Conservation (phyloP, 2,329 filamentous ascomycete genomes). For the Aspergillus sergii region DNA sequence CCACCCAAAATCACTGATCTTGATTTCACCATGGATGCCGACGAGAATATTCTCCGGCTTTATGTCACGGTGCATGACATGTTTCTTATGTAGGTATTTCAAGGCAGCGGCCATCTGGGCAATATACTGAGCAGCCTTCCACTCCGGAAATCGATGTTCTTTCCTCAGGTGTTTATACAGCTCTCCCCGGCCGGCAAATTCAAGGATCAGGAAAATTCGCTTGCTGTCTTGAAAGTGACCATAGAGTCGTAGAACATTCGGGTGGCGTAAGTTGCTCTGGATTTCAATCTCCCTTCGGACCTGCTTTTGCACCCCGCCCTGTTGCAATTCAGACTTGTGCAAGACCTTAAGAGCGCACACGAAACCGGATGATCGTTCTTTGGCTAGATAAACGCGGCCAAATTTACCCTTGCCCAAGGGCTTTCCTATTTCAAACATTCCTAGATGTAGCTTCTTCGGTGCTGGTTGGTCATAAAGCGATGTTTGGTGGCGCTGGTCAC, state of each 20-base stretch:
- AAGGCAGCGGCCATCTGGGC: slow-evolving; percentile 89
- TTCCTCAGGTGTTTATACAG: slow-evolving; percentile 83
- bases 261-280: slow-evolving; percentile 82
- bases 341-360: slow-evolving; percentile 85
- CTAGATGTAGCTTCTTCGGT: slow-evolving; percentile 72
- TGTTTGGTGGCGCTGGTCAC: slow-evolving; percentile 37
- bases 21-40: slow-evolving; percentile 96
- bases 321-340: slow-evolving; percentile 79
- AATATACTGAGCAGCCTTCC: slow-evolving; percentile 83
- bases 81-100: slow-evolving; percentile 91
- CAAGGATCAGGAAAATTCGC: slow-evolving; percentile 82
- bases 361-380: slow-evolving; percentile 76
- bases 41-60: slow-evolving; percentile 98
- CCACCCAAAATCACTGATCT: slow-evolving; percentile 98
- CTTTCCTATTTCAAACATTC: slow-evolving; percentile 92
- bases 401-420: slow-evolving; percentile 87
- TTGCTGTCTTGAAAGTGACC: slow-evolving; percentile 90
- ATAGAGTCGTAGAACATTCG: slow-evolving; percentile 81
- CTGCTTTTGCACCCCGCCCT: slow-evolving; percentile 83
- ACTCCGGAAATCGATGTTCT: slow-evolving; percentile 79
- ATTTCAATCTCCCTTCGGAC: slow-evolving; percentile 87
- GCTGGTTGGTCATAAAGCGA: slow-evolving; percentile 61
- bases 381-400: slow-evolving; percentile 80
- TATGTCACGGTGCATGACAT: slow-evolving; percentile 96
- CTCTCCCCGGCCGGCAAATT: slow-evolving; percentile 84